Percentiles rank a stretch among this genome's conserved stretches.
Evolutionary conservation across 2,329 filamentous ascomycete genomes (phyloP).

Genomic region (Verruconis gallopava): DNA sequence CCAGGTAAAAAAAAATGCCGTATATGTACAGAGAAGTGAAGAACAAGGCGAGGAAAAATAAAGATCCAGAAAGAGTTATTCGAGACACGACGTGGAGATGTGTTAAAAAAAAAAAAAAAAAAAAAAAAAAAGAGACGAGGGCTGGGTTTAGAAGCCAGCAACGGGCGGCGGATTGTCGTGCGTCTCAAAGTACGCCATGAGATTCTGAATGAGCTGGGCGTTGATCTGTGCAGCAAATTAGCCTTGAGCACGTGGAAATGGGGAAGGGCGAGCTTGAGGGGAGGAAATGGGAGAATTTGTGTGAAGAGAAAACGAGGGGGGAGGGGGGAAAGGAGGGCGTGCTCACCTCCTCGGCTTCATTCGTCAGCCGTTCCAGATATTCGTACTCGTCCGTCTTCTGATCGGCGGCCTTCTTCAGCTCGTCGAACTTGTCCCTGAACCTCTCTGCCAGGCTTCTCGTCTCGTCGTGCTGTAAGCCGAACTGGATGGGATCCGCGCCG

Average conservation of each 20-base stretch:
- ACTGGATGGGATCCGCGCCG: slow-evolving; percentile 11
- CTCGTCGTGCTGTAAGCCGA: slow-evolving; percentile 12
- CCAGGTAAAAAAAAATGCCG: no score
- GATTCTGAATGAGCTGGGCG: slow-evolving; percentile 10
- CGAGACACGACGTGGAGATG: no score
- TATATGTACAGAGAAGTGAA: no score
- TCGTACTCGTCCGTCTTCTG: slow-evolving; percentile 11
- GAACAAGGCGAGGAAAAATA: no score
- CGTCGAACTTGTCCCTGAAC: slow-evolving; percentile 10
- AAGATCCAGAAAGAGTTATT: no score
- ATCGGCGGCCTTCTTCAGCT: slow-evolving; percentile 10
- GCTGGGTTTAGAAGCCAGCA: slow-evolving; percentile 12
- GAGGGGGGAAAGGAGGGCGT: background rate
- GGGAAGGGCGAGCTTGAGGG: background rate
- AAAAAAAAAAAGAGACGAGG: no score
- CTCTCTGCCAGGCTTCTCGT: slow-evolving; percentile 10
- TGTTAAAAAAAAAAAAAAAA: no score
- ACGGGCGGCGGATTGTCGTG: slow-evolving; percentile 11
- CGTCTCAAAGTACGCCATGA: slow-evolving; percentile 12
- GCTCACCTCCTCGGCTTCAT: slow-evolving; percentile 11
- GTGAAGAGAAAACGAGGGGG: background rate
- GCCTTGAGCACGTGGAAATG: background rate
- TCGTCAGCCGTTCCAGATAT: slow-evolving; percentile 9
- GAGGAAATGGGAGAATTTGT: background rate
- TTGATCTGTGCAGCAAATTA: slow-evolving; percentile 7